A percentile compares a stretch with the other conserved stretches of the same genome.
phyloP scores from a whole-genome alignment of 306 rosid genomes.

The Sophora flavescens region DNA sequence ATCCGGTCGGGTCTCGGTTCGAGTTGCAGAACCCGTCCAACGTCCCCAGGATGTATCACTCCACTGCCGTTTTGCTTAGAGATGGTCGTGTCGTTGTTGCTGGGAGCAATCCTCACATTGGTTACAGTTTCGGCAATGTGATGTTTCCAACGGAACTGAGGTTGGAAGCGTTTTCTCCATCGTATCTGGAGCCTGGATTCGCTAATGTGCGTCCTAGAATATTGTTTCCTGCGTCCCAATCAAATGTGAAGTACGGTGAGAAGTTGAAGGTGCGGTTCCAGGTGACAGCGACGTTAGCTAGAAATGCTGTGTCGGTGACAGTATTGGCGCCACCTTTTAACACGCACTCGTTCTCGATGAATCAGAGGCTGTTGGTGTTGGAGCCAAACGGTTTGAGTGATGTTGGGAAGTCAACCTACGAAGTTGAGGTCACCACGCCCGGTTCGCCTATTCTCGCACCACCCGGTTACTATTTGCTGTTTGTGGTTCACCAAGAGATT shows the following conservation, averaged over 20 bases:
- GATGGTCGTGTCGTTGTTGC: slow-evolving; percentile 80
- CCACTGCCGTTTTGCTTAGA: slow-evolving; percentile 69
- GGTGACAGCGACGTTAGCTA: slow-evolving; percentile 25
- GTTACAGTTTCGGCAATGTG: slow-evolving; percentile 59
- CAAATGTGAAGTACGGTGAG: slow-evolving; percentile 47
- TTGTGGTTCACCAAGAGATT: slow-evolving; percentile 68
- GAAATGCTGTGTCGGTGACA: slow-evolving; percentile 51
- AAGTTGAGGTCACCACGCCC: slow-evolving; percentile 58
- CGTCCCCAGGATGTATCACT: slow-evolving; percentile 72
- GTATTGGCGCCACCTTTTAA: slow-evolving; percentile 77
- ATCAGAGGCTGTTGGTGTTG: slow-evolving; percentile 71
- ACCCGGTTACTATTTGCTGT: slow-evolving; percentile 71
- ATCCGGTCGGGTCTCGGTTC: slow-evolving; percentile 51
- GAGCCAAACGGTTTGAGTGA: slow-evolving; percentile 37
- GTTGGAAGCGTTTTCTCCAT: slow-evolving; percentile 61
- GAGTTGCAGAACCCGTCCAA: slow-evolving; percentile 57
- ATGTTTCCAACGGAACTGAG: slow-evolving; percentile 67
- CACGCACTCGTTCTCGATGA: slow-evolving; percentile 94
- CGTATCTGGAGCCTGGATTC: slow-evolving; percentile 52
- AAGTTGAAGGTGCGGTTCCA: slow-evolving; percentile 45
- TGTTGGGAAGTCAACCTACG: slow-evolving; percentile 40
- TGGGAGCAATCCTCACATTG: slow-evolving; percentile 73
- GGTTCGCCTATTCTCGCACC: slow-evolving; percentile 68
- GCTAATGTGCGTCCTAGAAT: slow-evolving; percentile 51
- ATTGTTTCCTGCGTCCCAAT: slow-evolving; percentile 48